Evolutionary conservation across 2,329 filamentous ascomycete species (phyloP), one percentile per base, ranked within the genome.

Genomic region (Verticillium klebahnii): DNA sequence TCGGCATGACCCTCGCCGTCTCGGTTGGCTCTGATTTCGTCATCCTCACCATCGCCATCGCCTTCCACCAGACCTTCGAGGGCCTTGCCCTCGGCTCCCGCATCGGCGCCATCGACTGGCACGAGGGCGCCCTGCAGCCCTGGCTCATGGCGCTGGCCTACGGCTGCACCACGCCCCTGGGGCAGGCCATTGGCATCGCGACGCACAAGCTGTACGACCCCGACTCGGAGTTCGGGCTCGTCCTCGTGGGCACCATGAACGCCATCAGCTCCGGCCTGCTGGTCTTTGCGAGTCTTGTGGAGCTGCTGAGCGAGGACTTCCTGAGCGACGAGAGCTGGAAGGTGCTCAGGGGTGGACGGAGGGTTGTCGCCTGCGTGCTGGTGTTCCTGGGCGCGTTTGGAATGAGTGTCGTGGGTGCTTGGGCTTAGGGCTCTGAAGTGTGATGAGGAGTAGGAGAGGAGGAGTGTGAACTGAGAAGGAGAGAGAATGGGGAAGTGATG

Each of bases 1-100:
- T 94, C 67, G 91, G 91, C 64, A 93, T 93, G 89, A 89, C 91
- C 3, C 81, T 94, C 52, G 91, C 89, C 36, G 90, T 94, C 8
- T 88, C 90, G 3, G 89, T 89, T 0, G 90, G 90, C 1, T 87
- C 88, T 9, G 85, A 89, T 5, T 94, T 94, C 69, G 81, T 91
- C 60, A 87, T 93, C n/a, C 86, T 94, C 62, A 81, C 93, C 1
- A 82, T 93, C 56, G 91, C 91, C 58, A 92, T 94, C 67, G 83
- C 85, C 59, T 93, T 93, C 73, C 91, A 94, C 69, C 89, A 83
- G 69, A 77, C 76, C 1, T 81, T 81, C 64, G 78, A 74, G 73
- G 87, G 87, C 31, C 80, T 89, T 25, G 87, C 86, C 14, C 79
- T 89, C 3, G 87, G 87, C 25, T 83, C 84, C 2, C 84, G 87